Conservation (phyloP, 495 filamentous ascomycete genomes). For the Neurospora terricola region DNA sequence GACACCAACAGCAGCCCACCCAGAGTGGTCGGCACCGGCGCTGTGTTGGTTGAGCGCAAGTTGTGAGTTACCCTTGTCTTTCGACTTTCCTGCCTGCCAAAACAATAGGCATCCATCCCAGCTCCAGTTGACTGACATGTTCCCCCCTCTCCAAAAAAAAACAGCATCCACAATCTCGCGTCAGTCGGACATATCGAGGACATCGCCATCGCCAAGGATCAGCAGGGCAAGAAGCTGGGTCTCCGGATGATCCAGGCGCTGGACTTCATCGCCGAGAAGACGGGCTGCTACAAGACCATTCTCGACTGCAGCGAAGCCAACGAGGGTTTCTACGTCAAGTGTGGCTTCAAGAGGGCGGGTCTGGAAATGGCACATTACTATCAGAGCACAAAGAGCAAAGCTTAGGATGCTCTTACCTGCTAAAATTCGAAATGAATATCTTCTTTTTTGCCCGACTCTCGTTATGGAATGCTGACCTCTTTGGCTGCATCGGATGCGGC, state of each 20-base stretch:
- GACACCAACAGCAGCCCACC: constrained; percentile 44
- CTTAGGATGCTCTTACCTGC: constrained; percentile 6
- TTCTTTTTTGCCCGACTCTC: not conserved
- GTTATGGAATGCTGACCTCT: not conserved
- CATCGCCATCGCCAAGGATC: constrained; percentile 85
- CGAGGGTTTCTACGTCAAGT: constrained; percentile 98
- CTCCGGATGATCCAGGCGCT: constrained; percentile 88
- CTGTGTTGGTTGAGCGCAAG: constrained; percentile 76
- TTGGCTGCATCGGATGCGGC: not conserved
- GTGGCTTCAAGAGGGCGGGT: constrained; percentile 86
- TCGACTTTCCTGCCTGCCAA: not conserved
- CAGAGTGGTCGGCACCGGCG: constrained; percentile 75
- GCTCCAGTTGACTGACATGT: constrained; percentile 1
- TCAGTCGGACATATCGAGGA: constrained; percentile 96
- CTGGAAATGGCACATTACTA: constrained; percentile 98
- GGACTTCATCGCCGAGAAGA: constrained; percentile 73
- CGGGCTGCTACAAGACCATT: constrained; percentile 86
- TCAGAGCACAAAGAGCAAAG: constrained; percentile 41
- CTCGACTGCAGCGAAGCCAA: constrained; percentile 58
- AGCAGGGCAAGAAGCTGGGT: constrained; percentile 95
- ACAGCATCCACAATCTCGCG: constrained; percentile 61
- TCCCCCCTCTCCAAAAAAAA: not conserved
- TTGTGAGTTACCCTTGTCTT: constrained; percentile 42
- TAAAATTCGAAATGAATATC: not conserved
- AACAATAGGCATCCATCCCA: not conserved